These are phyloP conservation scores for Emericellopsis atlantica DNA, from an alignment of 2,329 filamentous ascomycete genomes.

Conservation along the genomic window DNA sequence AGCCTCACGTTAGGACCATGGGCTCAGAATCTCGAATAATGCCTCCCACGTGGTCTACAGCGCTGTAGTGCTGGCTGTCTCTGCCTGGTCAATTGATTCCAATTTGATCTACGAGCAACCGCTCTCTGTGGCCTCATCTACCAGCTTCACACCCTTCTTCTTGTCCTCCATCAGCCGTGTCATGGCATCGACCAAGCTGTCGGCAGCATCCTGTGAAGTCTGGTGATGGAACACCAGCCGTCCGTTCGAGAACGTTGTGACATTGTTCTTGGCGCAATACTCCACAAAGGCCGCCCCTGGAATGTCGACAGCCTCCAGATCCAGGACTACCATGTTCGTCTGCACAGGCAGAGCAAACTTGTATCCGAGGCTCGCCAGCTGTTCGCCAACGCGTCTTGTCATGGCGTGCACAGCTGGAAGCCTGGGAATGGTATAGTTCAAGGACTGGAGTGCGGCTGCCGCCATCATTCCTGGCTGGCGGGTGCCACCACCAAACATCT, in stretches of 20 bases:
- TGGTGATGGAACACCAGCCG: constrained; percentile 5
- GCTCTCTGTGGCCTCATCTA: background rate
- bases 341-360: constrained; percentile 12
- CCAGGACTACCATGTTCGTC: constrained; percentile 14
- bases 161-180: constrained; percentile 3
- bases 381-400: constrained; percentile 7
- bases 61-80: too few species aligned
- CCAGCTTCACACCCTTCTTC: constrained; percentile 2
- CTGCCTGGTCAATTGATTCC: background rate
- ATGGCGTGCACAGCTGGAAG: constrained; percentile 9
- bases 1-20: too few species aligned
- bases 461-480: constrained; percentile 59
- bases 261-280: constrained; percentile 3
- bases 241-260: constrained; percentile 1
- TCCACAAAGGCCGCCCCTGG: constrained; percentile 3
- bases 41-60: too few species aligned
- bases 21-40: too few species aligned
- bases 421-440: constrained; percentile 21
- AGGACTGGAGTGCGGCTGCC: constrained; percentile 53
- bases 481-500: constrained; percentile 59
- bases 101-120: background rate
- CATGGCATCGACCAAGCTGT: constrained; percentile 1
- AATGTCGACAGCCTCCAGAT: constrained; percentile 6
- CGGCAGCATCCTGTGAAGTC: background rate
- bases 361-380: constrained; percentile 8